A percentile compares a stretch with the other conserved stretches of the same genome.
Evolutionary conservation across 1,284 basidiomycete genomes (phyloP).

Genomic region (Apiotrichum brassicae): DNA sequence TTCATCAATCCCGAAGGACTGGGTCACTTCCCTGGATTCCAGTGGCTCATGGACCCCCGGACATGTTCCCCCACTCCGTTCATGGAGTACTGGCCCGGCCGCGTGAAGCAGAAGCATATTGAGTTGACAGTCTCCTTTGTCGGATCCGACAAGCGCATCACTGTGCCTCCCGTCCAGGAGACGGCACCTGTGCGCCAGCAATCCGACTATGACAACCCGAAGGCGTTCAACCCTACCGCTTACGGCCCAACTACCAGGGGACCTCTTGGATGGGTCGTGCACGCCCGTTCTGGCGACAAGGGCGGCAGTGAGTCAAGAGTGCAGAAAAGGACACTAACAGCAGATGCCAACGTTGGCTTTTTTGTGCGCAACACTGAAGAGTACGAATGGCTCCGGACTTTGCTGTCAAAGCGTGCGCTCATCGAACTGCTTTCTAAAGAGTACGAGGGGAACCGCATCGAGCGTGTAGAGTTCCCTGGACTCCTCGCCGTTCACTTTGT

Average conservation of each 20-base stretch:
- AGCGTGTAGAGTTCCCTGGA: conserved; percentile 28
- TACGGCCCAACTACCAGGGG: conserved; percentile 18
- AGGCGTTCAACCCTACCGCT: not conserved
- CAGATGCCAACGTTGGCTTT: conserved; percentile 26
- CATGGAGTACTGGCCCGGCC: conserved; percentile 21
- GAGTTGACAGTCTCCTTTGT: conserved; percentile 11
- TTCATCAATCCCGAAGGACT: conserved; percentile 18
- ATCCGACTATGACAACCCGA: conserved; percentile 11
- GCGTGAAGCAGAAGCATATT: conserved; percentile 8
- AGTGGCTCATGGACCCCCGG: conserved; percentile 10
- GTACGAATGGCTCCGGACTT: conserved; percentile 19
- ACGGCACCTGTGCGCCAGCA: not conserved
- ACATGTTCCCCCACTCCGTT: conserved; percentile 8
- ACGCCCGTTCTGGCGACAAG: conserved; percentile 31
- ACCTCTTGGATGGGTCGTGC: conserved; percentile 24
- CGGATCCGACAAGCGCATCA: conserved; percentile 1
- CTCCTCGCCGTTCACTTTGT: conserved; percentile 34
- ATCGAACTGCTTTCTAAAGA: conserved; percentile 20
- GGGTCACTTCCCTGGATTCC: conserved; percentile 21
- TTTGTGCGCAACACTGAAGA: conserved; percentile 24
- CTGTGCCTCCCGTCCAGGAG: not conserved
- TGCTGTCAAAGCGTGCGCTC: conserved; percentile 16
- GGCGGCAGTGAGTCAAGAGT: conserved; percentile 12
- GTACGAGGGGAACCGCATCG: conserved; percentile 19
- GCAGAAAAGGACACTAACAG: no score